Evolutionary conservation across 2,329 filamentous ascomycete genomes (phyloP).

Genomic region (Colletotrichum gloeosporioides): DNA sequence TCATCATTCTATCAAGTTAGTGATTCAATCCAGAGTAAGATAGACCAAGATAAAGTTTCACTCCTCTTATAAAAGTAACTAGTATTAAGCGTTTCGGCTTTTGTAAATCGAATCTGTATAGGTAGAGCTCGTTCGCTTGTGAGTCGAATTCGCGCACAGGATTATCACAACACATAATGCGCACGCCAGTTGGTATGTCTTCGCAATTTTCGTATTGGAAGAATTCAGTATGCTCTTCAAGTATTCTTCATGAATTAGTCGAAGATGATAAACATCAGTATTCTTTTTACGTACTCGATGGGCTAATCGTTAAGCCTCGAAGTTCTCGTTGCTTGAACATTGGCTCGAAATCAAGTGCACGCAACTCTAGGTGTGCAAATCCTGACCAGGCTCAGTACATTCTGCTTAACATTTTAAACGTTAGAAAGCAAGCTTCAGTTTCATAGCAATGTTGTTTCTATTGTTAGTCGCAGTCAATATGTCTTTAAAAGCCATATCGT

Average conservation of each 20-base stretch:
- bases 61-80: too few relatives aligned
- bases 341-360: neutral
- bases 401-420: neutral
- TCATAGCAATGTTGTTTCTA: neutral
- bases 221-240: neutral
- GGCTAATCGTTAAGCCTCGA: neutral
- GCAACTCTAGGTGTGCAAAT: fast-evolving
- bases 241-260: fast-evolving
- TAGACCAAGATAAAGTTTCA: fast-evolving
- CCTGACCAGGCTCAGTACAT: too few relatives aligned
- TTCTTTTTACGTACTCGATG: neutral
- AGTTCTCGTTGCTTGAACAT: neutral
- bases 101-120: too few relatives aligned
- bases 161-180: too few relatives aligned
- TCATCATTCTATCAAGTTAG: fast-evolving
- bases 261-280: fast-evolving
- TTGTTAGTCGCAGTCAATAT: fast-evolving
- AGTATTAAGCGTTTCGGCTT: too few relatives aligned
- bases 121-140: too few relatives aligned
- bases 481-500: neutral
- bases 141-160: fast-evolving
- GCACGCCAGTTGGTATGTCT: too few relatives aligned
- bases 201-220: too few relatives aligned
- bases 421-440: neutral
- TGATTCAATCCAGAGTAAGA: neutral